Evolutionary conservation across 345 rosid species (phyloP), one percentile per base, ranked within the genome.

Genomic region (rapeseed (Brassica napus)): DNA sequence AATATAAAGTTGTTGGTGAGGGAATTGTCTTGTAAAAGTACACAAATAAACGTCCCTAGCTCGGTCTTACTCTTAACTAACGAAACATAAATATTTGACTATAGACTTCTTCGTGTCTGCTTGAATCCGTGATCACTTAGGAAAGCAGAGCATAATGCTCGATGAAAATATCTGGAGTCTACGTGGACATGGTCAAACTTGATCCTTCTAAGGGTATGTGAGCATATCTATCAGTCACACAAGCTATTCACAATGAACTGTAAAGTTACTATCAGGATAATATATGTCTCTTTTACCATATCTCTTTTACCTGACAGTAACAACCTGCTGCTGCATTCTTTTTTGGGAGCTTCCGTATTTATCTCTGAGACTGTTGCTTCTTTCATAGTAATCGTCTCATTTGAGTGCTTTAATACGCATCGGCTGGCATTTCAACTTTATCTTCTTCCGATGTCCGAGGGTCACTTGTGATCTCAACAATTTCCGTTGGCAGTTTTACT

Each of bases 311-410:
- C 97, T 81, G 86, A 88, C 88, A 80, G 87, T 65, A 65, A 82
- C 88, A 70, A 78, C 71, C 81, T 83, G 91, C 86, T 88, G 97
- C 79, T 86, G 91, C 79, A 87, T 78, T 90, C 93, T 84, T 92
- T 93, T 61, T 88, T 91, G 69, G 79, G 78, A 21, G 77, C 78
- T 28, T 83, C 89, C 63, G 80, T 86, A 86, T 91, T 90, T 32
- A 92, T 84, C 79, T 90, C 92, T 12, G 96, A 88, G 55, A 88
- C 85, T 7, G 68, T 65, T 34, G 85, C 86, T 84, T 92, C 97
- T 82, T 88, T 90, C 83, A 88, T 79, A 74, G 86, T 81, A 78
- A 87, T 71, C 2, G 92, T 85, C 74, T 89, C 95, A 37, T 32
- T 32, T 62, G 86, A 4, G 92, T 90, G 82, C 91, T 96, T 65